Conservation (phyloP, 1,139 yeast species). For the Nakaseomyces uthaithaninus region DNA sequence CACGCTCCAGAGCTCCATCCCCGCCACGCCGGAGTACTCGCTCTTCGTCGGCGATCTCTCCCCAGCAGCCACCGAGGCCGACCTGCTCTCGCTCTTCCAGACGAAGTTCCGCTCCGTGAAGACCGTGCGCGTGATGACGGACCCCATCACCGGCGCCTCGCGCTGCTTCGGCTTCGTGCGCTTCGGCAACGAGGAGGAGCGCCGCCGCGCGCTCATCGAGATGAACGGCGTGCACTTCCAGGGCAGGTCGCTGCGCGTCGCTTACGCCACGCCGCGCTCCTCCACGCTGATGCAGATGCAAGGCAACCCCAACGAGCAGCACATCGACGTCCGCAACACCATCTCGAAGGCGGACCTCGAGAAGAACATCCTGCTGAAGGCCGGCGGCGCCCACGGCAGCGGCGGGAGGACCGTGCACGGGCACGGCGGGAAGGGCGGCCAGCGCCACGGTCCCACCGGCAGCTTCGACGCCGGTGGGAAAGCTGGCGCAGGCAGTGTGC, state of each 20-base stretch:
- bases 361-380: slow-evolving; percentile 7
- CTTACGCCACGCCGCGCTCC: slow-evolving; percentile 62
- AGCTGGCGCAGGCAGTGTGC: too few species aligned
- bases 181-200: slow-evolving; percentile 61
- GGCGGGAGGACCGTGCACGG: slow-evolving; percentile 14
- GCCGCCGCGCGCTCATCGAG: slow-evolving; percentile 65
- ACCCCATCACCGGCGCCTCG: slow-evolving; percentile 64
- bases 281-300: slow-evolving; percentile 18
- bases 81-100: slow-evolving; percentile 61
- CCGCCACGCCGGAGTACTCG: slow-evolving; percentile 48
- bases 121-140: slow-evolving; percentile 82
- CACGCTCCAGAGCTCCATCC: slow-evolving; percentile 33
- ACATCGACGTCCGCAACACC: slow-evolving; percentile 9
- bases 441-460: not conserved
- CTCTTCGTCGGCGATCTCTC: slow-evolving; percentile 82
- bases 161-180: slow-evolving; percentile 93
- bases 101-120: slow-evolving; percentile 64
- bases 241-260: slow-evolving; percentile 69
- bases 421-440: slow-evolving; percentile 9
- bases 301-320: slow-evolving; percentile 9
- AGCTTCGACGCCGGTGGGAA: not conserved
- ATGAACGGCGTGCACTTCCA: slow-evolving; percentile 77
- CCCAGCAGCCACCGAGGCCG: slow-evolving; percentile 66
- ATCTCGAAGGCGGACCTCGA: slow-evolving; percentile 12
- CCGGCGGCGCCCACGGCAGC: slow-evolving; percentile 4